Evolutionary conservation across 116 monocot species (phyloP).

Genomic region (Papilionanthe hybrid): DNA sequence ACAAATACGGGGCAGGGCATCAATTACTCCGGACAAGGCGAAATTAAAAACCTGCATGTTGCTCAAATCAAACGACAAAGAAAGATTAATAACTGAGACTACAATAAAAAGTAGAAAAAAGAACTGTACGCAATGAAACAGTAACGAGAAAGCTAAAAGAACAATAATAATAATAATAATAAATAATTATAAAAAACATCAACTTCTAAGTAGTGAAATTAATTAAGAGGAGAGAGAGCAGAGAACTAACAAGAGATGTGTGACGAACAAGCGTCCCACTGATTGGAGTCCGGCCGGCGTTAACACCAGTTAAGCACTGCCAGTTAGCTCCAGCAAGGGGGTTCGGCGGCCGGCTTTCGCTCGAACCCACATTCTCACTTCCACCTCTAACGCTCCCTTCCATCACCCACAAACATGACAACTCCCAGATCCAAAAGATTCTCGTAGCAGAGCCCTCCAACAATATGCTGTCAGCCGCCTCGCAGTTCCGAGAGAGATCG

Average conservation of each 20-base stretch:
- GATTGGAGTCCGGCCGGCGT: conserved; percentile 13
- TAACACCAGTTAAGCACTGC: conserved; percentile 11
- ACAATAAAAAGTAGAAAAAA: not conserved
- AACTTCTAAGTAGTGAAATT: not conserved
- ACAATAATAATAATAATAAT: too few species aligned
- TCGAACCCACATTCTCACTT: conserved; percentile 16
- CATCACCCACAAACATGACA: conserved; percentile 20
- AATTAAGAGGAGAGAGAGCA: not conserved
- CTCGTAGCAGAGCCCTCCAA: not conserved
- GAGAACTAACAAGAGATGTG: conserved; percentile 26
- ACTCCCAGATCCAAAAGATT: not conserved
- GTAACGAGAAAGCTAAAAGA: not conserved
- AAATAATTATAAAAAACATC: not conserved
- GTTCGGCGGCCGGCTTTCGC: conserved; percentile 34
- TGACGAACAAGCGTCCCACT: conserved; percentile 14
- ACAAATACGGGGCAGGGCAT: not conserved
- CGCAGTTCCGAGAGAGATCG: not conserved
- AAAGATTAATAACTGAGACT: not conserved
- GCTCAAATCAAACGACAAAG: not conserved
- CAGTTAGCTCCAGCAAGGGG: conserved; percentile 28
- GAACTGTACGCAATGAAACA: not conserved
- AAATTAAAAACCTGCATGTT: not conserved
- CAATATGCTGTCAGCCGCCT: not conserved
- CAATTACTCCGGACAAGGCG: not conserved
- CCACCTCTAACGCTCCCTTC: conserved; percentile 17